Evolutionary conservation across 176 grass and related monocot species (phyloP).

Genomic region (Guadua angustifolia): DNA sequence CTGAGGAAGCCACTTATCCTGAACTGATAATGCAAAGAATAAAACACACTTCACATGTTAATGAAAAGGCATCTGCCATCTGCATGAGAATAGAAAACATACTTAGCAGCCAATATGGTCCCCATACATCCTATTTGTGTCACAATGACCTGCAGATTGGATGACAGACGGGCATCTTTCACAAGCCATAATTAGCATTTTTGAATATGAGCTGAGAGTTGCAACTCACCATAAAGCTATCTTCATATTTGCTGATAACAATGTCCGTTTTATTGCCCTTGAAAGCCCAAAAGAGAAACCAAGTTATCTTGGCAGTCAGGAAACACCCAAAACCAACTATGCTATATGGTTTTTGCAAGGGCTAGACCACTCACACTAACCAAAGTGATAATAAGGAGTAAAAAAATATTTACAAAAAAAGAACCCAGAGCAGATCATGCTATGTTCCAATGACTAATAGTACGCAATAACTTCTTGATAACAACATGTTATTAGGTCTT

Average conservation of each 20-base stretch:
- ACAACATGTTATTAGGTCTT: neutral
- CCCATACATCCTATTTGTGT: slow-evolving; percentile 97
- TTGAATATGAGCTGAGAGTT: neutral
- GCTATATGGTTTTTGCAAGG: neutral
- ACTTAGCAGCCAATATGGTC: slow-evolving; percentile 86
- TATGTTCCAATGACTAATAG: neutral
- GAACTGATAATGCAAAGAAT: slow-evolving; percentile 11
- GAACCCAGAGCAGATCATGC: neutral
- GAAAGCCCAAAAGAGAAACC: slow-evolving; percentile 25
- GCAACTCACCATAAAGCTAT: slow-evolving; percentile 75
- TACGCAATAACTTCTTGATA: neutral
- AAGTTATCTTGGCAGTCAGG: slow-evolving; percentile 18
- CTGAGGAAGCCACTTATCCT: neutral
- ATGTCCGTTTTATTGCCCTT: slow-evolving; percentile 87
- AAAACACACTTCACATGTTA: slow-evolving; percentile 10
- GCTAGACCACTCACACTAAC: neutral
- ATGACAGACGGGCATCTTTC: slow-evolving; percentile 34
- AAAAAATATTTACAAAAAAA: neutral
- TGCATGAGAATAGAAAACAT: slow-evolving; percentile 35
- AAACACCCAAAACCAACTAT: neutral
- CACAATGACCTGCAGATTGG: slow-evolving; percentile 69
- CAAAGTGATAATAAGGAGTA: neutral
- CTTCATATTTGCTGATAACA: slow-evolving; percentile 79
- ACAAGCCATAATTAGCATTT: neutral
- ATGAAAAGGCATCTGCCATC: slow-evolving; percentile 25